These are phyloP conservation scores for Mentha longifolia DNA, from an alignment of 257 asterid genomes.

Conservation along the genomic window DNA sequence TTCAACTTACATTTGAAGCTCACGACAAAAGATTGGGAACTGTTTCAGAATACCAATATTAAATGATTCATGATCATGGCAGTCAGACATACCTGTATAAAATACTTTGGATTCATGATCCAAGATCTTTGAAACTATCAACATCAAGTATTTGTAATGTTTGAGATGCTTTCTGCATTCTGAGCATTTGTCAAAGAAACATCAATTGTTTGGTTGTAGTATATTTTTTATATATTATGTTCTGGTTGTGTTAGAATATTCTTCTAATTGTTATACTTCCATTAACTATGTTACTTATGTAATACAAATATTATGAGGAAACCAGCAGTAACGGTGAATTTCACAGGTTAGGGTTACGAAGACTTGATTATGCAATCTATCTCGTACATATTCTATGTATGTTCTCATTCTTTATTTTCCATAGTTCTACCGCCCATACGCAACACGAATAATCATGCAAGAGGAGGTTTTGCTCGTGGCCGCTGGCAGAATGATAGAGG, in stretches of 20 bases:
- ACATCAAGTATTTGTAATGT: slow-evolving; percentile 5
- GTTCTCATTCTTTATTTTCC: slow-evolving; percentile 33
- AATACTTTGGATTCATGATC: not conserved
- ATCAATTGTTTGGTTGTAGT: slow-evolving; percentile 11
- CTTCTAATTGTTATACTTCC: too few relatives aligned
- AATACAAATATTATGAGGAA: slow-evolving; percentile 15
- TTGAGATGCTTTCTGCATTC: slow-evolving; percentile 10
- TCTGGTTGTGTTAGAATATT: too few relatives aligned
- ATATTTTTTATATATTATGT: too few relatives aligned
- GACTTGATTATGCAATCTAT: not conserved
- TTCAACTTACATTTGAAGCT: not conserved
- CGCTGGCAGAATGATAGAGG: slow-evolving; percentile 88
- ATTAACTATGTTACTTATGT: too few relatives aligned
- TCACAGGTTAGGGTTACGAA: slow-evolving; percentile 11
- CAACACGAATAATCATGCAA: slow-evolving; percentile 56
- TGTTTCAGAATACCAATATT: not conserved
- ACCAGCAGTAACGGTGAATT: not conserved
- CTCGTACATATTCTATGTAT: not conserved
- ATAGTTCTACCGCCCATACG: slow-evolving; percentile 70
- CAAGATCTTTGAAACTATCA: slow-evolving; percentile 6
- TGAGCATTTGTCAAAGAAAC: not conserved
- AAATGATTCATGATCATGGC: not conserved
- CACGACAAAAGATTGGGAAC: not conserved
- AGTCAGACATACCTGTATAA: not conserved
- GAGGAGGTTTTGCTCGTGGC: slow-evolving; percentile 86